These are phyloP conservation scores for Acacia acuminata DNA, from an alignment of 306 rosid genomes.

Conservation along the genomic window DNA sequence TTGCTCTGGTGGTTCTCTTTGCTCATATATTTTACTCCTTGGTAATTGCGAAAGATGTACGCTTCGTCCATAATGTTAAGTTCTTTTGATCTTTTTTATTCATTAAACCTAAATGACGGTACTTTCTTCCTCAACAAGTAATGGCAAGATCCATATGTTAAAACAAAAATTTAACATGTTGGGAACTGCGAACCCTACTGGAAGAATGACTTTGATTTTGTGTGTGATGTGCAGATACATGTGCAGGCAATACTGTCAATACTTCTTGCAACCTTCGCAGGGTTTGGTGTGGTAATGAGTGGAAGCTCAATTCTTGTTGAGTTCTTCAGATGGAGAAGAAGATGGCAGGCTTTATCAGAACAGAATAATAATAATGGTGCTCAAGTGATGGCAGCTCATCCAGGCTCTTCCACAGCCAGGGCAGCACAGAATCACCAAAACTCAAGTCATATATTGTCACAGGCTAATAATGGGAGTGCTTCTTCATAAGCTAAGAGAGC, in stretches of 20 bases:
- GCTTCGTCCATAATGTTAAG: background rate
- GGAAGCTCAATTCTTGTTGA: conserved; percentile 84
- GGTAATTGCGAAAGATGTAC: conserved; percentile 50
- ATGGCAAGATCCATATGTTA: background rate
- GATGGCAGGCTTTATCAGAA: conserved; percentile 49
- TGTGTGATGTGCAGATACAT: conserved; percentile 51
- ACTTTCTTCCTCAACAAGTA: background rate
- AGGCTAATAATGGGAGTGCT: background rate
- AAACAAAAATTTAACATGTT: background rate
- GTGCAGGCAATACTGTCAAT: conserved; percentile 88
- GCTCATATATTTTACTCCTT: conserved; percentile 90
- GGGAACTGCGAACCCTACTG: background rate
- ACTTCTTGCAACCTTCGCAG: conserved; percentile 90
- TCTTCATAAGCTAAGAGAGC: conserved; percentile 11
- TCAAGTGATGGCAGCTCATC: conserved; percentile 33
- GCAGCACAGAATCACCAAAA: conserved; percentile 32
- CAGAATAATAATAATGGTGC: conserved; percentile 42
- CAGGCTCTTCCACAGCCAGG: conserved; percentile 22
- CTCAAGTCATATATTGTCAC: conserved; percentile 27
- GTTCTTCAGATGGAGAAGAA: conserved; percentile 64
- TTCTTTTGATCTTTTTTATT: background rate
- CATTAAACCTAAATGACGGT: background rate
- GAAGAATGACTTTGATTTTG: conserved; percentile 15
- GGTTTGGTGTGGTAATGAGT: conserved; percentile 88
- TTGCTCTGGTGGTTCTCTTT: conserved; percentile 91